phyloP scores from a whole-genome alignment of 768 basidiomycete species.

The Pleurotus djamor region DNA sequence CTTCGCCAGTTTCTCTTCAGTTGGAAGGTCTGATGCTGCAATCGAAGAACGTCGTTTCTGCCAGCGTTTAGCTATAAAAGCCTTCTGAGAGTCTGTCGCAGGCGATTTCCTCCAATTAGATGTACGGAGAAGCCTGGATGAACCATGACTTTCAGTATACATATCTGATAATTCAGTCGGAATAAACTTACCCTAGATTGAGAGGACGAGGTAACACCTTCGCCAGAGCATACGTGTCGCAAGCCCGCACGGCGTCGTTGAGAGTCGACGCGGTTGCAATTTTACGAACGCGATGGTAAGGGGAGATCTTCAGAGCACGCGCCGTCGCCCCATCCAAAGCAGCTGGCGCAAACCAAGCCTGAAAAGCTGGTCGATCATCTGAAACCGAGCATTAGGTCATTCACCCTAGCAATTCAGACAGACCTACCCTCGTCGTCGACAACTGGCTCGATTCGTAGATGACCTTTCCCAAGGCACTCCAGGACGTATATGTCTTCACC shows the following conservation, averaged over 20 bases:
- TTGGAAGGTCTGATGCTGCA: slow-evolving; percentile 10
- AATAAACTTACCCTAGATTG: slow-evolving; percentile 42
- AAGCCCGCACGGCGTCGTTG: slow-evolving; percentile 59
- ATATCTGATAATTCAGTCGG: too few species aligned
- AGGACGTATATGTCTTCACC: slow-evolving; percentile 70
- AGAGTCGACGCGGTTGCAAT: slow-evolving; percentile 57
- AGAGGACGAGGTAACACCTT: slow-evolving; percentile 53
- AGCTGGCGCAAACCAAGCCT: slow-evolving; percentile 54
- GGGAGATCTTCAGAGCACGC: slow-evolving; percentile 41
- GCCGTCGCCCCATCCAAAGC: slow-evolving; percentile 44
- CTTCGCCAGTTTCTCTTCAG: slow-evolving; percentile 28
- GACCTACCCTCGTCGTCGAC: slow-evolving; percentile 31
- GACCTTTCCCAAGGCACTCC: slow-evolving; percentile 70
- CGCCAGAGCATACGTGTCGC: slow-evolving; percentile 61
- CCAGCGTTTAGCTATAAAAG: slow-evolving; percentile 54
- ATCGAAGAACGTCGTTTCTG: slow-evolving; percentile 16
- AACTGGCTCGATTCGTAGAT: slow-evolving; percentile 57
- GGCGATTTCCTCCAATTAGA: slow-evolving; percentile 66
- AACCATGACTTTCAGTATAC: too few species aligned
- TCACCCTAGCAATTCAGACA: not conserved
- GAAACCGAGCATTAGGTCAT: not conserved
- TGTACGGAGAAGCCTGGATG: slow-evolving; percentile 50
- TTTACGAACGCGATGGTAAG: slow-evolving; percentile 48
- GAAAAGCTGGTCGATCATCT: slow-evolving; percentile 34
- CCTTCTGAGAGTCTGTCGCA: slow-evolving; percentile 61